phyloP scores from a whole-genome alignment of 305 asterid genomes.

The Fraxinus ornus region DNA sequence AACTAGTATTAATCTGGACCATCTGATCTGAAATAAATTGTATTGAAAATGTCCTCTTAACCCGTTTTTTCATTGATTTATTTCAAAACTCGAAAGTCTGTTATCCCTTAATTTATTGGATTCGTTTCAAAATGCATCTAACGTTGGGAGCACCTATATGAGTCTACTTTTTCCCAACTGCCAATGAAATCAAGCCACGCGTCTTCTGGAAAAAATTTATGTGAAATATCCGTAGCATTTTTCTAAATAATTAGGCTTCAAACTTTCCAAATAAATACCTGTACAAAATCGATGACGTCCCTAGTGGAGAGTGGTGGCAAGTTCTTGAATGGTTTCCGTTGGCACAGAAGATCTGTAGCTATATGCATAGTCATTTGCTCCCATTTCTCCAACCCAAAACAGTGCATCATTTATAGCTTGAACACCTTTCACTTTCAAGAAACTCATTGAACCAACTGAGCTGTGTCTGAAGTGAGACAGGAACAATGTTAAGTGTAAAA shows the following conservation, averaged over 20 bases:
- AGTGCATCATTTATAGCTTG: not conserved
- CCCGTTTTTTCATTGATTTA: too few species aligned
- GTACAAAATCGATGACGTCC: slow-evolving; percentile 40
- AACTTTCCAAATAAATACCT: slow-evolving; percentile 35
- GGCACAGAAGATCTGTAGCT: slow-evolving; percentile 54
- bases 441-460: slow-evolving; percentile 55
- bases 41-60: too few species aligned
- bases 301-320: slow-evolving; percentile 50
- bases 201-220: too few species aligned
- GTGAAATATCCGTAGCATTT: too few species aligned
- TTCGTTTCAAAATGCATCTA: too few species aligned
- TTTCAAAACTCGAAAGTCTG: too few species aligned
- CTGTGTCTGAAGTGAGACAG: slow-evolving; percentile 68
- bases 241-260: not conserved
- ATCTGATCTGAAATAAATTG: too few species aligned
- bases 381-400: slow-evolving; percentile 56
- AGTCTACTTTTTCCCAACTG: too few species aligned
- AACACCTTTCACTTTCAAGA: slow-evolving; percentile 47
- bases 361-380: slow-evolving; percentile 82
- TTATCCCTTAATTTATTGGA: not conserved
- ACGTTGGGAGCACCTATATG: too few species aligned
- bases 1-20: too few species aligned
- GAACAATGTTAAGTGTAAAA: slow-evolving; percentile 50
- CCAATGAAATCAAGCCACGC: too few species aligned
- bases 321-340: slow-evolving; percentile 37